These are phyloP conservation scores for Candida sp. DNA, from an alignment of 1,139 yeast species.

Conservation along the genomic window DNA sequence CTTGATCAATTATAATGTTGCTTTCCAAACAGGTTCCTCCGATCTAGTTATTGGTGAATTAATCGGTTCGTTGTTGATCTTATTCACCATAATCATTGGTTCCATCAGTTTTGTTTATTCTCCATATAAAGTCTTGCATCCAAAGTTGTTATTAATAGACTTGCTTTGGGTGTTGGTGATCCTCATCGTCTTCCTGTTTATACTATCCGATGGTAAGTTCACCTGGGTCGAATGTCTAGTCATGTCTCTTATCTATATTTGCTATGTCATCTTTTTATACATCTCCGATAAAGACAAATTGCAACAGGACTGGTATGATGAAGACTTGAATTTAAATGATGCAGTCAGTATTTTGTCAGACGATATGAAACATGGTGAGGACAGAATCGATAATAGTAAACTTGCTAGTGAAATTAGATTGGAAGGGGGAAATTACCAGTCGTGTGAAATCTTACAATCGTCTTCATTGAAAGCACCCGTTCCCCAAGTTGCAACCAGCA, in stretches of 20 bases:
- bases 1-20: constrained; percentile 32
- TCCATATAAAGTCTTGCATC: constrained; percentile 20
- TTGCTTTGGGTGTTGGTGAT: constrained; percentile 32
- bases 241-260: constrained; percentile 38
- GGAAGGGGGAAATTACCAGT: background rate
- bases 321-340: constrained; percentile 6
- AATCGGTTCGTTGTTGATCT: constrained; percentile 35
- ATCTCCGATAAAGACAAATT: constrained; percentile 15
- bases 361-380: constrained; percentile 9
- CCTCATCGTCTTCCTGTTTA: constrained; percentile 35
- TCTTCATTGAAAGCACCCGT: background rate
- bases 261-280: constrained; percentile 32
- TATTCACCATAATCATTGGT: constrained; percentile 36
- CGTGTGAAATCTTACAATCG: too few relatives aligned
- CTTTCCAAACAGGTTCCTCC: constrained; percentile 26
- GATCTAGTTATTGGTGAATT: constrained; percentile 41
- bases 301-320: constrained; percentile 10
- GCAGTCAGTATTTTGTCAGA: constrained; percentile 4
- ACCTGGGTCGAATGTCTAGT: constrained; percentile 41
- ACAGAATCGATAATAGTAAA: background rate
- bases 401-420: background rate
- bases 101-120: constrained; percentile 23
- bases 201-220: constrained; percentile 50
- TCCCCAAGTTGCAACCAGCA: background rate
- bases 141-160: constrained; percentile 23